Base-by-base conservation (phyloP, 129 eudicot genomes). In the Chrysanthemum lavandulifolium region DNA sequence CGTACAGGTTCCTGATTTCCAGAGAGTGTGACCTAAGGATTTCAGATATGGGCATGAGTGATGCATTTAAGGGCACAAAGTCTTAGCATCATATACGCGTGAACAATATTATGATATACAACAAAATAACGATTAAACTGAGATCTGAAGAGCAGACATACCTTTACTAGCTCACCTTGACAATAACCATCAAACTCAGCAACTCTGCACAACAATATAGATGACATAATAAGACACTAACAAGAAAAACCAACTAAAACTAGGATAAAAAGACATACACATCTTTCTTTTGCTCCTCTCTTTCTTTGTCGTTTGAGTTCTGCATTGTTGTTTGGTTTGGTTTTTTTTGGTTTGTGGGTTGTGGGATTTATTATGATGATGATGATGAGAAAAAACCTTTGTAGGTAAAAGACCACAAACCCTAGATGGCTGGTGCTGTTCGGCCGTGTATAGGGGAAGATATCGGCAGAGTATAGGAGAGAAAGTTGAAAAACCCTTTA, bases 1-100 rank as follows among this genome's bases (percentile, higher is more conserved):
- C 97, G 92, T 47, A 91, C 80, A 15, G 97, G 97, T 79, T 91
- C 92, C 77, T 91, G 97, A 70, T 88, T 91, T 19, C 97, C 97
- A 55, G 97, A 88, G 16, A 91, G 86, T 45, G 97, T 91, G 64
- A 89, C 97, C 97, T 91, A 73, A 25, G 7, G 15, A 71, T 78
- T 61, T 23, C 18, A 69, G 33, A 78, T 13, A 72, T 74, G 50
- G 73, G 21, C 31, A 21, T 58, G 29, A 58, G 19, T 19, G 31
- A 29, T 23, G 36, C 40, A 25, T 60, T 60, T 50, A 9, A 60
- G 11, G 13, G 16, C 13, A 25, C 8, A 10, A 61, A 61, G 65
- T 61, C 43, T 4, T 27, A 15, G 45, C 3, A 31, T 59, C 43
- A 27, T 21, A 9, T 10, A 61, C 15, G 11, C 31, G 31, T 29